These are phyloP conservation scores for Fraxinus albicans DNA, from an alignment of 305 asterid genomes.

Conservation along the genomic window DNA sequence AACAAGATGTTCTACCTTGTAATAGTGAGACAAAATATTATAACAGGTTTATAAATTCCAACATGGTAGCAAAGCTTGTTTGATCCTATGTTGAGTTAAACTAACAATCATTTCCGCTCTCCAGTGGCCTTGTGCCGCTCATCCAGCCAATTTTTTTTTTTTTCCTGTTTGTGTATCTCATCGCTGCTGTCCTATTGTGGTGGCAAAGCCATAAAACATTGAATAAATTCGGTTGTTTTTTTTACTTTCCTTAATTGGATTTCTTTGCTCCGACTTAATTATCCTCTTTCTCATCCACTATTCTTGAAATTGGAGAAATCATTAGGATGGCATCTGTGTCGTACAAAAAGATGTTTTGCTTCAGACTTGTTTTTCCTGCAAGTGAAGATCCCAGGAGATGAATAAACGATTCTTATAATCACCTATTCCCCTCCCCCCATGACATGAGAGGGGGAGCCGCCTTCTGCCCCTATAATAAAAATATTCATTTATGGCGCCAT, in stretches of 20 bases:
- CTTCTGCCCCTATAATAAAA: background rate
- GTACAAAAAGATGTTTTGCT: background rate
- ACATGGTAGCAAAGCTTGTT: background rate
- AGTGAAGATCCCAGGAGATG: background rate
- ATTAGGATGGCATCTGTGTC: background rate
- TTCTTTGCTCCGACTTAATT: background rate
- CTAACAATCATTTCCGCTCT: background rate
- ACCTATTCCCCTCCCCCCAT: background rate
- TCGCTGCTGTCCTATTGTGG: background rate
- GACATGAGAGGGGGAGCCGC: background rate
- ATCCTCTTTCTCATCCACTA: background rate
- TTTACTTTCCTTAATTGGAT: background rate
- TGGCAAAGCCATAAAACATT: background rate
- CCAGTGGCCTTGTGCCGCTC: background rate
- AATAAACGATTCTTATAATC: background rate
- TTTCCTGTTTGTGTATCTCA: background rate
- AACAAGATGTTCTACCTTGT: background rate
- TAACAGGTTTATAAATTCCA: background rate
- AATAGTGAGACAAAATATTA: background rate
- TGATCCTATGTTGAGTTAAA: background rate
- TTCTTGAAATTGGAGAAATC: background rate
- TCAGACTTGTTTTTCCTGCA: background rate
- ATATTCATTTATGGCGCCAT: background rate
- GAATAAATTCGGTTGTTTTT: background rate
- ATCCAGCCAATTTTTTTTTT: background rate